Evolutionary conservation across 2,329 filamentous ascomycete genomes (phyloP).

Genomic region (Orbilia blumenaviensis): DNA sequence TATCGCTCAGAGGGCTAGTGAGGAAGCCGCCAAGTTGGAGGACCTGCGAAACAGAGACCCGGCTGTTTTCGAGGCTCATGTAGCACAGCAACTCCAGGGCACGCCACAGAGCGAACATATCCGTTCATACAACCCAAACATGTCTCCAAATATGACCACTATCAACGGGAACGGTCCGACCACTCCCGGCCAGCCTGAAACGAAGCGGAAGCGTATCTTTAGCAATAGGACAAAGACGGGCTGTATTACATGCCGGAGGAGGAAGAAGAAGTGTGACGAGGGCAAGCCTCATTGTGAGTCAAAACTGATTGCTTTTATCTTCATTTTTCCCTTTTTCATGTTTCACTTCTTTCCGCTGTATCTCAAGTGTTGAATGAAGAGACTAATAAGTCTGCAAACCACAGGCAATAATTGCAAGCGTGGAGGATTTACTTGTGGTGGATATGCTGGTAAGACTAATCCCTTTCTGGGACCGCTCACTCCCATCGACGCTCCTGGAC

Average conservation of each 20-base stretch:
- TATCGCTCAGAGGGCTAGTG: constrained; percentile 46
- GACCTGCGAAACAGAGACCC: constrained; percentile 46
- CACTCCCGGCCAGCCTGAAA: constrained; percentile 46
- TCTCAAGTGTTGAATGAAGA: constrained; percentile 21
- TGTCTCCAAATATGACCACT: constrained; percentile 42
- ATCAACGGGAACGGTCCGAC: constrained; percentile 35
- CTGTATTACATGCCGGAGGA: constrained; percentile 86
- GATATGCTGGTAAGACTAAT: constrained; percentile 78
- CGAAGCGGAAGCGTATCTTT: constrained; percentile 79
- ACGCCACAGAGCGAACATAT: constrained; percentile 47
- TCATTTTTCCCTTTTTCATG: neutral
- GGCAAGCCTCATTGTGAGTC: constrained; percentile 82
- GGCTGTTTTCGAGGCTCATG: constrained; percentile 38
- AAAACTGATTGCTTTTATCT: constrained; percentile 55
- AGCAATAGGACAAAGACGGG: constrained; percentile 96
- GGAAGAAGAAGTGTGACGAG: constrained; percentile 99
- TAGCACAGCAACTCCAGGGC: constrained; percentile 29
- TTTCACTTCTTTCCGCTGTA: too few relatives aligned
- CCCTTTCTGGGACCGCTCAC: constrained; percentile 80
- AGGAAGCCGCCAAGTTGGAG: constrained; percentile 48
- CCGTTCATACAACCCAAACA: constrained; percentile 36
- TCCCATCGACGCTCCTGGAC: constrained; percentile 71
- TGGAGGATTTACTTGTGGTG: constrained; percentile 88
- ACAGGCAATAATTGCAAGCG: constrained; percentile 87
- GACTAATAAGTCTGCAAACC: neutral